These are phyloP conservation scores for Hemileia vastatrix DNA, from an alignment of 1,284 basidiomycete genomes.

Conservation along the genomic window DNA sequence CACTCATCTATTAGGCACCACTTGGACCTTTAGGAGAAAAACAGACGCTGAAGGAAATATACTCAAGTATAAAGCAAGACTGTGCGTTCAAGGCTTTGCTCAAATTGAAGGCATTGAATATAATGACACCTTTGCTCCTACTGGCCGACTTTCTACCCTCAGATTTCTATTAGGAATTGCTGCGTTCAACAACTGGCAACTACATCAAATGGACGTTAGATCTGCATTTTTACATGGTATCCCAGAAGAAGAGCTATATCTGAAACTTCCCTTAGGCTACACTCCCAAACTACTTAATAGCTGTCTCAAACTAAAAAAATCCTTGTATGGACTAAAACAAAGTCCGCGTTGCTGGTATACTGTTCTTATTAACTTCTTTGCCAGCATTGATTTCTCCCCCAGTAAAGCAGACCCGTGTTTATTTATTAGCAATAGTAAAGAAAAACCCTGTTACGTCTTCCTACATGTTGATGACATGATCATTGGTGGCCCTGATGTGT, in stretches of 20 bases:
- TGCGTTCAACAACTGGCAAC: neutral
- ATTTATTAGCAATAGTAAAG: neutral
- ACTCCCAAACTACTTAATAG: too few species aligned
- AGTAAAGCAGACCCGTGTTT: neutral
- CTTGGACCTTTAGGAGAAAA: neutral
- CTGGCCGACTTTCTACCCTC: neutral
- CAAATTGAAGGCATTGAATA: constrained; percentile 5
- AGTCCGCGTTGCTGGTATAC: neutral
- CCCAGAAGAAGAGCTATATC: neutral
- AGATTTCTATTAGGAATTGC: neutral
- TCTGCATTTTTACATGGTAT: neutral
- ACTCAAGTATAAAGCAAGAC: neutral
- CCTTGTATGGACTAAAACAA: neutral
- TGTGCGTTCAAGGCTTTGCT: neutral
- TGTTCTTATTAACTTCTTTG: neutral
- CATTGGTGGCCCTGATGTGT: constrained; percentile 1
- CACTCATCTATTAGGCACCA: neutral
- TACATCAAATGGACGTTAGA: constrained; percentile 2
- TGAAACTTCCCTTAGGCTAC: neutral
- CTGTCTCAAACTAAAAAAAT: neutral
- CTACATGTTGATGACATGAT: constrained; percentile 1
- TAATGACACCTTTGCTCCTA: constrained; percentile 1
- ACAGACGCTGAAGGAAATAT: neutral
- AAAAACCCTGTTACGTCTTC: neutral
- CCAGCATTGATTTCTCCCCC: neutral